phyloP scores from a whole-genome alignment of 2,329 filamentous ascomycete species.

The Xylariaceae sp. region DNA sequence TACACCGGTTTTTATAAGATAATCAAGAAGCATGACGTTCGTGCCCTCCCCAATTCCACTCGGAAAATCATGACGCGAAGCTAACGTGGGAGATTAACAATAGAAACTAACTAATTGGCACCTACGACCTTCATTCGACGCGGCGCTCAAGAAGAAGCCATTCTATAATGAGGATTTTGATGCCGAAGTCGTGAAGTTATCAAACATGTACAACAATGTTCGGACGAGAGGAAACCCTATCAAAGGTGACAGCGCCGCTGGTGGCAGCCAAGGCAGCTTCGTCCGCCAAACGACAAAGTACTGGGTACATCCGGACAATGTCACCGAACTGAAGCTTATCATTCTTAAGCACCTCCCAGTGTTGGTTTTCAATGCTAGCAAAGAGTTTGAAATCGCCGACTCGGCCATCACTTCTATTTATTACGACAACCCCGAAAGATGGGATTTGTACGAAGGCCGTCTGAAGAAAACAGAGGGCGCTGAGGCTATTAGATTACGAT shows the following conservation, averaged over 20 bases:
- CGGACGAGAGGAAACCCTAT: constrained; percentile 89
- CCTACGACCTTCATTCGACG: constrained; percentile 92
- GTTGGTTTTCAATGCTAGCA: constrained; percentile 93
- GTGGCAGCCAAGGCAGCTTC: constrained; percentile 91
- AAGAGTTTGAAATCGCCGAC: constrained; percentile 89
- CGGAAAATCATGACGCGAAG: not conserved
- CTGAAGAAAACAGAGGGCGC: constrained; percentile 97
- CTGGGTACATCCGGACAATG: constrained; percentile 98
- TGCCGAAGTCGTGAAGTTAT: constrained; percentile 89
- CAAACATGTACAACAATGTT: constrained; percentile 91
- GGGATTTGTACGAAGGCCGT: constrained; percentile 90
- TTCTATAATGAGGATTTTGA: constrained; percentile 99
- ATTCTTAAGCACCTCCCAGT: constrained; percentile 97
- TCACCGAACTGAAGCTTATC: constrained; percentile 96
- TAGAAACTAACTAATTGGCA: constrained; percentile 95
- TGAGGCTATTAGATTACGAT: constrained; percentile 91
- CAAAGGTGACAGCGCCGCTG: constrained; percentile 87
- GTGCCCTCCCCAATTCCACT: constrained; percentile 33
- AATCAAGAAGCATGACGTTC: constrained; percentile 97
- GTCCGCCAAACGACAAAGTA: constrained; percentile 98
- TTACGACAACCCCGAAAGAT: constrained; percentile 91
- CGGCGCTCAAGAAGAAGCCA: constrained; percentile 88
- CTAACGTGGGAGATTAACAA: not conserved
- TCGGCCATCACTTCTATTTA: constrained; percentile 98
- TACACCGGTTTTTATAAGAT: constrained; percentile 99